Evolutionary conservation across 129 eudicot species (phyloP).

Genomic region (Deinandra increscens): DNA sequence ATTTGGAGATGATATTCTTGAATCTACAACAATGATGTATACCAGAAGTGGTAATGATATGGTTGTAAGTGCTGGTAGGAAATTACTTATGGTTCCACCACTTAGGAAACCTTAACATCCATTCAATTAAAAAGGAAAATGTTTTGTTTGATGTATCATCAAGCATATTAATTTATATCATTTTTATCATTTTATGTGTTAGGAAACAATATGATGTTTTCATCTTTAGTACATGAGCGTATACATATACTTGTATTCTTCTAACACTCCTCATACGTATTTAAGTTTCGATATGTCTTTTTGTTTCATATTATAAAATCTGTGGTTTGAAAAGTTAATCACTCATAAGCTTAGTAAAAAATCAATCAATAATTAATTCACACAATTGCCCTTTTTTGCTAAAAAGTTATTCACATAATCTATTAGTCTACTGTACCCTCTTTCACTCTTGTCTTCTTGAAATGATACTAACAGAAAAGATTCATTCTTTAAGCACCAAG

Average conservation of each 20-base stretch:
- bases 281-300: background rate
- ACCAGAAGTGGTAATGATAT: slow-evolving; percentile 37
- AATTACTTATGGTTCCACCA: slow-evolving; percentile 61
- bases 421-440: slow-evolving; percentile 24
- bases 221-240: background rate
- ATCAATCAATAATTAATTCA: background rate
- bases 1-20: slow-evolving; percentile 76
- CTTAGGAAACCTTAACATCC: slow-evolving; percentile 31
- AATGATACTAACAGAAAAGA: too few species aligned
- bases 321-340: too few species aligned
- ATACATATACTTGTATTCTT: too few species aligned
- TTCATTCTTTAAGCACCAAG: too few species aligned
- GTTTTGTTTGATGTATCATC: background rate
- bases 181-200: background rate
- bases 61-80: slow-evolving; percentile 65
- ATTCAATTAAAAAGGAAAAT: slow-evolving; percentile 10
- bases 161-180: background rate
- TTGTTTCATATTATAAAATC: background rate
- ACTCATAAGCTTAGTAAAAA: too few species aligned
- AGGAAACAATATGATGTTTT: background rate
- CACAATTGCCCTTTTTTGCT: background rate
- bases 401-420: background rate
- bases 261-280: slow-evolving; percentile 2
- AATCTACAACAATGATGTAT: slow-evolving; percentile 98
- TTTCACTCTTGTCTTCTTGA: slow-evolving; percentile 38